Percentiles rank a stretch among this genome's conserved stretches.
Conservation (phyloP, 331 rosid species). For the Dryas integrifolia region DNA sequence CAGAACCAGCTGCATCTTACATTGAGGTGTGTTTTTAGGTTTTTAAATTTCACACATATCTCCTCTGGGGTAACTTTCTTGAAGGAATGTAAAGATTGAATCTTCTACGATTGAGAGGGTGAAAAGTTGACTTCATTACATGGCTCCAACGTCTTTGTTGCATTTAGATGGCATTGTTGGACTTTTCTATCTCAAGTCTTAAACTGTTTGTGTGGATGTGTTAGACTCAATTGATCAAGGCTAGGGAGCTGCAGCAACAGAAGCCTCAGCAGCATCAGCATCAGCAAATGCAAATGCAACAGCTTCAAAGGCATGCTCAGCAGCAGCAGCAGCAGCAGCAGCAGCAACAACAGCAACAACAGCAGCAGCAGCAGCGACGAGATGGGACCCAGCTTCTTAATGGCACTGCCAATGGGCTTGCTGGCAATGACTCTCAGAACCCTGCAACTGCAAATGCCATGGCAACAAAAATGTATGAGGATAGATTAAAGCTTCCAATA, state of each 20-base stretch:
- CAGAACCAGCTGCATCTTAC: conserved; percentile 63
- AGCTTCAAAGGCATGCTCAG: conserved; percentile 47
- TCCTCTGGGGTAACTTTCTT: neutral
- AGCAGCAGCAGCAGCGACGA: conserved; percentile 29
- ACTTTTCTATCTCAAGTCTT: neutral
- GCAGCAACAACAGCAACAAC: conserved; percentile 9
- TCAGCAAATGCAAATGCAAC: conserved; percentile 41
- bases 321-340: conserved; percentile 36
- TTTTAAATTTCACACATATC: neutral
- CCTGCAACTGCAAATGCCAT: conserved; percentile 39
- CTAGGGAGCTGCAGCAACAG: conserved; percentile 45
- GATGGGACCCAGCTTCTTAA: conserved; percentile 38
- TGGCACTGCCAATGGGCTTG: conserved; percentile 34
- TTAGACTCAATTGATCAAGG: conserved; percentile 51
- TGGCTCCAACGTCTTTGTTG: conserved; percentile 3
- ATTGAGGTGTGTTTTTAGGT: conserved; percentile 38
- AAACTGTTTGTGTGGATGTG: conserved; percentile 27
- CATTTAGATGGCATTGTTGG: conserved; percentile 22
- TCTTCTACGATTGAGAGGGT: neutral
- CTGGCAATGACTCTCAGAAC: conserved; percentile 42
- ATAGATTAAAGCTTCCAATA: conserved; percentile 44
- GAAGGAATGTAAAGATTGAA: neutral
- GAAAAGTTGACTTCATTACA: neutral
- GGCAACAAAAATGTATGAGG: conserved; percentile 46
- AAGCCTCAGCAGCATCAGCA: conserved; percentile 43